These are phyloP conservation scores for Hypericum perforatum DNA, from an alignment of 345 rosid species.

Conservation along the genomic window DNA sequence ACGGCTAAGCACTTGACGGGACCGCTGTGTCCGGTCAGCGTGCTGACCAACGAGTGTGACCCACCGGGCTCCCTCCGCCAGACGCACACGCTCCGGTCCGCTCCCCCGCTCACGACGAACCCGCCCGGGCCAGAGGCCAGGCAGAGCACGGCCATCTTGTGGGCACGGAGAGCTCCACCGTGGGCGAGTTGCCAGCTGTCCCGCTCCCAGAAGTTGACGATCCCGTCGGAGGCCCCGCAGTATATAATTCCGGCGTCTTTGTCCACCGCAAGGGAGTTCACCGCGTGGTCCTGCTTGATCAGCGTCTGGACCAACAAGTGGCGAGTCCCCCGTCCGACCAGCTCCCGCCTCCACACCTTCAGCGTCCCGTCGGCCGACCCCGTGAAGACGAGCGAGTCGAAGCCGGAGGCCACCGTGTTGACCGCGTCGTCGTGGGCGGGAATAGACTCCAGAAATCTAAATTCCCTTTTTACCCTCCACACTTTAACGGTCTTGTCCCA, in stretches of 20 bases:
- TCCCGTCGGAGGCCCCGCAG: slow-evolving; percentile 1
- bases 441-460: neutral
- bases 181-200: neutral
- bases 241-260: neutral
- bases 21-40: neutral
- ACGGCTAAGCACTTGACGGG: slow-evolving; percentile 1
- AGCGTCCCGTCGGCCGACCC: slow-evolving; percentile 1
- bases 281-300: neutral
- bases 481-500: slow-evolving; percentile 1
- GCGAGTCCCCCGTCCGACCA: neutral
- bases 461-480: neutral
- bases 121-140: neutral
- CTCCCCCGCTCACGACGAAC: neutral
- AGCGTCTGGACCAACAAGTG: neutral
- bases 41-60: neutral
- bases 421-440: neutral
- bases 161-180: neutral
- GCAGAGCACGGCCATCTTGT: slow-evolving; percentile 3
- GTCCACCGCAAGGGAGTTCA: neutral
- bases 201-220: neutral
- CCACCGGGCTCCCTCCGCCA: slow-evolving; percentile 3
- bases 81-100: neutral
- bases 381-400: neutral
- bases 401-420: neutral
- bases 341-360: slow-evolving; percentile 4